phyloP scores from a whole-genome alignment of 2,329 filamentous ascomycete species.

The Periconia digitata region DNA sequence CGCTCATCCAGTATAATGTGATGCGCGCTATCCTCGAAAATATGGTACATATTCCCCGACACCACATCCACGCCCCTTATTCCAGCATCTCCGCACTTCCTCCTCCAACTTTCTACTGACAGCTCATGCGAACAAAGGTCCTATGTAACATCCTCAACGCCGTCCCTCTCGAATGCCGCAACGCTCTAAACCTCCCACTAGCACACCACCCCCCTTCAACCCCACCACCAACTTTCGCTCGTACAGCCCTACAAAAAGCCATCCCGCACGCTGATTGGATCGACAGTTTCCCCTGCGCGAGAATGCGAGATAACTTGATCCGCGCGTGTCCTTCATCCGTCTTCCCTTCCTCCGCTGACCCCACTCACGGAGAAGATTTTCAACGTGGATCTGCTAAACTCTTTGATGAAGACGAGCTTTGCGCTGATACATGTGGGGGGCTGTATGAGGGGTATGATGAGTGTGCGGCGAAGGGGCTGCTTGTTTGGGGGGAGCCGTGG shows the following conservation, averaged over 20 bases:
- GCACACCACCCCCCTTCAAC: constrained; percentile 5
- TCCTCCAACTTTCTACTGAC: neutral
- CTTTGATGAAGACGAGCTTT: constrained; percentile 14
- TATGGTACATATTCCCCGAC: no score
- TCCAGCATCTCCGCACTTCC: no score
- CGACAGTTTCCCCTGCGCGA: constrained; percentile 9
- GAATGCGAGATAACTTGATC: constrained; percentile 13
- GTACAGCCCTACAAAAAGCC: constrained; percentile 6
- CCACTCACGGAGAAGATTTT: constrained; percentile 2
- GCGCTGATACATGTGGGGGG: constrained; percentile 14
- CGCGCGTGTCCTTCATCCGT: neutral
- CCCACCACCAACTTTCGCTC: constrained; percentile 5
- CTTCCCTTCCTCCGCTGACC: neutral
- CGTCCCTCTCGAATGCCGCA: constrained; percentile 6
- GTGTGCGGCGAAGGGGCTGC: constrained; percentile 17
- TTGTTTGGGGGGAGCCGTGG: constrained; percentile 48
- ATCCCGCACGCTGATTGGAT: constrained; percentile 12
- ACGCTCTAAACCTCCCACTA: constrained; percentile 1
- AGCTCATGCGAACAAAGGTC: neutral
- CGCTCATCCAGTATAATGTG: constrained; percentile 17
- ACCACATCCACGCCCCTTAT: no score
- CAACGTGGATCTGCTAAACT: constrained; percentile 1
- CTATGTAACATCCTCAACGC: constrained; percentile 1
- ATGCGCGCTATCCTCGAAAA: constrained; percentile 5
- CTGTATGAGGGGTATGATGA: constrained; percentile 17